Evolutionary conservation across 78 protist genomes (phyloP).

Genomic region (slime mould (Dictyostelium discoideum)): DNA sequence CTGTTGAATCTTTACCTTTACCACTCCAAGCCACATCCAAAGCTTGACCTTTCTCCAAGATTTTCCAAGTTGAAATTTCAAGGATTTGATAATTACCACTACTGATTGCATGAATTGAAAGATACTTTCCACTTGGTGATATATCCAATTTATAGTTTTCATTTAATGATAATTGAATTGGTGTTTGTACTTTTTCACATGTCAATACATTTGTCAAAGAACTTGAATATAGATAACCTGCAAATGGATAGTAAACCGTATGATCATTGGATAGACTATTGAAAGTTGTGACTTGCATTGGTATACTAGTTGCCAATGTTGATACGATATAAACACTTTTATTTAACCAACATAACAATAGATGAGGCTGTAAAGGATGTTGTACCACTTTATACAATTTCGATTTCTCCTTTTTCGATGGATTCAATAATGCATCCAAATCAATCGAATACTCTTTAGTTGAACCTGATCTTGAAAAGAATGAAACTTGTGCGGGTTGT

Average conservation of each 20-base stretch:
- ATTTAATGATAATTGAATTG: slow-evolving; percentile 18
- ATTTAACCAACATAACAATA: slow-evolving; percentile 52
- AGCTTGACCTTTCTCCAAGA: slow-evolving; percentile 45
- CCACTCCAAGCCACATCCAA: slow-evolving; percentile 64
- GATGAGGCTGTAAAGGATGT: slow-evolving; percentile 54
- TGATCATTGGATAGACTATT: not conserved
- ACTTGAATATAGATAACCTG: slow-evolving; percentile 17
- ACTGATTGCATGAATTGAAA: not conserved
- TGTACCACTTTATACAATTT: slow-evolving; percentile 56
- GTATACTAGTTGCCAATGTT: not conserved
- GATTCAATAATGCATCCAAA: slow-evolving; percentile 26
- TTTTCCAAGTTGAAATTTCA: slow-evolving; percentile 43
- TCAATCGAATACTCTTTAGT: slow-evolving; percentile 22
- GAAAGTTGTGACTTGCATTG: slow-evolving; percentile 18
- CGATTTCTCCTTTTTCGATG: slow-evolving; percentile 56
- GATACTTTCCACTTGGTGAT: slow-evolving; percentile 23
- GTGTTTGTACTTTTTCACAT: not conserved
- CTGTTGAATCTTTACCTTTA: not conserved
- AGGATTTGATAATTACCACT: slow-evolving; percentile 20
- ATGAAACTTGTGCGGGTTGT: slow-evolving; percentile 40
- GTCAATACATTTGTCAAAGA: not conserved
- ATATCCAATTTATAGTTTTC: slow-evolving; percentile 24
- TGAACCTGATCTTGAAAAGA: not conserved
- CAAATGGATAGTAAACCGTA: slow-evolving; percentile 28
- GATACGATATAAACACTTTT: slow-evolving; percentile 38